Base-by-base conservation (phyloP, 805 yeast species). In the Wickerhamiella azymoides region DNA sequence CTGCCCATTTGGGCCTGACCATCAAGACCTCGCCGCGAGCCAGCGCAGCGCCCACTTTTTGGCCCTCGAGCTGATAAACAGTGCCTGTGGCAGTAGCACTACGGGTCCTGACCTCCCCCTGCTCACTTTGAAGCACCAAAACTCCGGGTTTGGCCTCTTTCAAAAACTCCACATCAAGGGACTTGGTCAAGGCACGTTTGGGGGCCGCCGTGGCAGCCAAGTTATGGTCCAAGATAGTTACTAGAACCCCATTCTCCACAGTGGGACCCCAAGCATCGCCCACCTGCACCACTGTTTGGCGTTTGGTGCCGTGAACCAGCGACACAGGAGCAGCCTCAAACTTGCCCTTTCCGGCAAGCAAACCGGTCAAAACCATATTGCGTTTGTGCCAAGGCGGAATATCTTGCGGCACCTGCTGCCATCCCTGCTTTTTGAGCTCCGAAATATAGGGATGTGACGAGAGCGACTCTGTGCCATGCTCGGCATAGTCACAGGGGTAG, bases 1-100 rank as follows among this genome's bases (percentile, higher is more conserved):
- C 33, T 30, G 84, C 84, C 94, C 95, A 85, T 54, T 69, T 77
- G 3, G 96, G 96, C 57, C 85, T 94, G 2, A 85, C 92, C 49
- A 85, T 66, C 2, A 83, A 64, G 60, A 93, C 82, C 27, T 64
- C 65, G 0, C 85, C 86, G 13, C 68, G 63, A 0, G 89, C 93
- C 43, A 77, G 63, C 32, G 56, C 62, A 21, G 52, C 54, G 18
- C 47, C 54, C 6, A 39, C 41, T 14, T 43, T 7, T 2, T 51
- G 39, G 19, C 50, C 50, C 55, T 50, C 36, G 50, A 79, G 56
- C 1, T 81, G 72, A 50, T 71, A 71, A 37, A 77, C 58, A 35
- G 61, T 55, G 2, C 96, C 95, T 26, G 72, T 68, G 36, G 84
- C 81, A 2, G 75, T 67, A 25, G 80, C 83, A 59, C 83, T 84